These are phyloP conservation scores for Yamadazyma dendronema DNA, from an alignment of 1,139 yeast species.

Conservation along the genomic window DNA sequence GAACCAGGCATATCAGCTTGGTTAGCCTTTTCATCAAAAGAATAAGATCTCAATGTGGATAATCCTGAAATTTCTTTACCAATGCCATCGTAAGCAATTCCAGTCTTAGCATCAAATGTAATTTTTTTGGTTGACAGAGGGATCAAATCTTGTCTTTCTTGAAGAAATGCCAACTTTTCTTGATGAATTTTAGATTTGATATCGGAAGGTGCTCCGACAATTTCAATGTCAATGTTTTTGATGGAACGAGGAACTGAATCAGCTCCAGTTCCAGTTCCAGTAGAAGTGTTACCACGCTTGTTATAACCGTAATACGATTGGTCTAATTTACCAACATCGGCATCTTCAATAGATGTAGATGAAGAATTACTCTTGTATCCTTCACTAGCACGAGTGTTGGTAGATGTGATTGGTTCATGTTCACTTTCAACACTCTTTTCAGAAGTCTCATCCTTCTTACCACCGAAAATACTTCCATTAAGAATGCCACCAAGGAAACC, in stretches of 20 bases:
- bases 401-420: slow-evolving; percentile 1
- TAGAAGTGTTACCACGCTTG: not conserved
- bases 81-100: slow-evolving; percentile 24
- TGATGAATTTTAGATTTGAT: slow-evolving; percentile 8
- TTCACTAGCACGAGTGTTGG: slow-evolving; percentile 3
- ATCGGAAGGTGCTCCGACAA: slow-evolving; percentile 17
- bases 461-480: slow-evolving; percentile 6
- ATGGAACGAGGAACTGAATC: slow-evolving; percentile 7
- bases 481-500: slow-evolving; percentile 7
- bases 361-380: slow-evolving; percentile 6
- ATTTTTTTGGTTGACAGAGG: slow-evolving; percentile 18
- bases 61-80: slow-evolving; percentile 16
- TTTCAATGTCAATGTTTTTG: slow-evolving; percentile 10
- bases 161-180: slow-evolving; percentile 12
- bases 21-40: slow-evolving; percentile 10
- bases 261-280: slow-evolving; percentile 1
- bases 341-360: slow-evolving; percentile 4
- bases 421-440: slow-evolving; percentile 2
- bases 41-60: slow-evolving; percentile 13
- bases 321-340: slow-evolving; percentile 5
- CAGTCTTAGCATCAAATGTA: slow-evolving; percentile 24
- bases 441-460: slow-evolving; percentile 2
- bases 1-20: slow-evolving; percentile 18
- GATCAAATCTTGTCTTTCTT: slow-evolving; percentile 13
- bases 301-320: slow-evolving; percentile 10